Base-by-base conservation (phyloP, 2,329 filamentous ascomycete species). In the Gaeumannomyces sp. region DNA sequence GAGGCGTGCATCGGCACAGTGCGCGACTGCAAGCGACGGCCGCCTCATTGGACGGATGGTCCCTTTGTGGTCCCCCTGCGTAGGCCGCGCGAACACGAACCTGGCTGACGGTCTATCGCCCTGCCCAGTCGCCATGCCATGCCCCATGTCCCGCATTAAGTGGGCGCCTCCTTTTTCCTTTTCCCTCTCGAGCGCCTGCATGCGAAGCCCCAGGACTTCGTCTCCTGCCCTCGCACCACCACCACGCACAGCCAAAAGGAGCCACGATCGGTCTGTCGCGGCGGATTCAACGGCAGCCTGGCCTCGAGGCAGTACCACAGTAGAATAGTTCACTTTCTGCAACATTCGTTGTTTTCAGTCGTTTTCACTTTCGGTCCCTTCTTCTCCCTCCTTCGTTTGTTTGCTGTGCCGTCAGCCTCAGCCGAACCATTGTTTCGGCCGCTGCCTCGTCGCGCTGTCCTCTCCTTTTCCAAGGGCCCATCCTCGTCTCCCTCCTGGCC, bases 341-440 rank as follows among this genome's bases (percentile, higher is more conserved):
- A 53, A 53, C 45, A 53, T 53, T 53, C 45, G 45, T 53, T 53
- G 45, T 53, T 53, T 53, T 53, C 45, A 53, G n/a, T 53, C 22
- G 45, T 53, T 53, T 53, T 22, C 22, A 8, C 8, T 14, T 53
- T n/a, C 22, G 2, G 45, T 3, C 22, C 19, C n/a, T 53, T 4
- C 6, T 53, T 11, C 7, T n/a, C 38, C 16, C 19, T 53, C 45
- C 45, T 11, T n/a, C 22, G 45, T 53, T 53, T n/a, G 45, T n/a
- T 53, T n/a, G 45, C 22, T n/a, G 45, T 53, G 45, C 45, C 22
- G 45, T 53, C 22, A 22, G 22, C 19, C 45, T 6, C 45, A 53
- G 45, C 45, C 45, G 45, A 19, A 22, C 45, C 45, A n/a, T 14
- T 5, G 45, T 53, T 53, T 53, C 38, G 38, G 33, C 16, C 38